Conservation (phyloP, 2,329 filamentous ascomycete species). For the Pseudogymnoascus sp. region DNA sequence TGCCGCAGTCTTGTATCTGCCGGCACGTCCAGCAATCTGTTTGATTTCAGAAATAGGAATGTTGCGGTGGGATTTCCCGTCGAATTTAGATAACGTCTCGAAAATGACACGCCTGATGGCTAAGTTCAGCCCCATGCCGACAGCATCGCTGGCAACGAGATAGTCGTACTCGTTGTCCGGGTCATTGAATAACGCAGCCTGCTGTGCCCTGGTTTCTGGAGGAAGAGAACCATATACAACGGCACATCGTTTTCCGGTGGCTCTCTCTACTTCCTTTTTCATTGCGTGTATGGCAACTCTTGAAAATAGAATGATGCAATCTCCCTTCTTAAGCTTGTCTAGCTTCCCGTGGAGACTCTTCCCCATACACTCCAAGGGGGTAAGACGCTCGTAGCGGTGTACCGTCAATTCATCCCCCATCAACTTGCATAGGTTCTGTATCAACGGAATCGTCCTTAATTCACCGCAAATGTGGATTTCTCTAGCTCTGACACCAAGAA, state of each 20-base stretch:
- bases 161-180: constrained; percentile 93
- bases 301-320: constrained; percentile 84
- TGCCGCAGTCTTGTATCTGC: constrained; percentile 70
- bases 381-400: constrained; percentile 78
- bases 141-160: constrained; percentile 87
- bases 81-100: constrained; percentile 67
- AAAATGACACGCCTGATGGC: constrained; percentile 89
- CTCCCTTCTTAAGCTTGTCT: constrained; percentile 70
- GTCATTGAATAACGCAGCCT: constrained; percentile 91
- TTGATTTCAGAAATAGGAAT: constrained; percentile 76
- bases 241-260: constrained; percentile 74
- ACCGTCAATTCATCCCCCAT: constrained; percentile 78
- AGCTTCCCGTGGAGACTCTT: constrained; percentile 59
- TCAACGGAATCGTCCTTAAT: constrained; percentile 69
- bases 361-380: constrained; percentile 62
- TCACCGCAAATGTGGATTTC: constrained; percentile 95
- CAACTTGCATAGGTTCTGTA: constrained; percentile 68
- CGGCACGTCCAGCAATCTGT: constrained; percentile 90
- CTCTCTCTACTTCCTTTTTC: constrained; percentile 68
- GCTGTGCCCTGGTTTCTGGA: constrained; percentile 85
- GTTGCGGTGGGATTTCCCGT: constrained; percentile 40
- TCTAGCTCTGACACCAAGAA: constrained; percentile 77
- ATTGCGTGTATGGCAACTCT: constrained; percentile 74
- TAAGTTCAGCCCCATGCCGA: constrained; percentile 95
- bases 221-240: constrained; percentile 90